Percentiles rank a stretch among this genome's conserved stretches.
Conservation (phyloP, 2,329 filamentous ascomycete species). For the Penicillium sp. region DNA sequence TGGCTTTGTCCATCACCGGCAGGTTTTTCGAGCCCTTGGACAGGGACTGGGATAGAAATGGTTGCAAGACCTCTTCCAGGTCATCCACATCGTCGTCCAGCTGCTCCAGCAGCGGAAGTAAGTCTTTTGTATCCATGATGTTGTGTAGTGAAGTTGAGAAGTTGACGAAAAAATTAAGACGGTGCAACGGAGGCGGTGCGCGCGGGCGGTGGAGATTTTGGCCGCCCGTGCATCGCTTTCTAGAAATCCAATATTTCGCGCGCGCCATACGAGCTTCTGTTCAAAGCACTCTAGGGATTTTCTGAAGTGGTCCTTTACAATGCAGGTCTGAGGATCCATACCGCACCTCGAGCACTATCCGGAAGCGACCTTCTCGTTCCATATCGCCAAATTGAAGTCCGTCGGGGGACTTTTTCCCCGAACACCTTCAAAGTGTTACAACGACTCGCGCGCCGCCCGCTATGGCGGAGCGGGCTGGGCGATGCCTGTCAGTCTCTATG, state of each 20-base stretch:
- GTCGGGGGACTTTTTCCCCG: constrained; percentile 12
- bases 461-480: constrained; percentile 27
- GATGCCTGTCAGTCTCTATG: constrained; percentile 11
- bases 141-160: constrained; percentile 11
- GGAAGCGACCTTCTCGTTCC: not conserved
- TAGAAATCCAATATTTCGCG: constrained; percentile 3
- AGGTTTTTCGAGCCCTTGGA: constrained; percentile 68
- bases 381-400: not conserved
- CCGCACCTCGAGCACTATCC: not conserved
- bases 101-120: constrained; percentile 65
- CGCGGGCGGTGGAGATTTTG: constrained; percentile 15
- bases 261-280: not conserved
- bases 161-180: constrained; percentile 20
- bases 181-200: constrained; percentile 19
- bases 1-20: constrained; percentile 89
- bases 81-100: constrained; percentile 75
- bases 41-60: constrained; percentile 64
- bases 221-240: constrained; percentile 8
- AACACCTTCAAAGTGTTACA: constrained; percentile 36
- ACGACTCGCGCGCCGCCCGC: constrained; percentile 31
- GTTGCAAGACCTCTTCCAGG: constrained; percentile 67
- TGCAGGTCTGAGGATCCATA: not conserved
- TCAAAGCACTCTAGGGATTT: not conserved
- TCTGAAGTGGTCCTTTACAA: not conserved
- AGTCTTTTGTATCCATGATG: constrained; percentile 53